phyloP scores from a whole-genome alignment of 2,329 filamentous ascomycete genomes.

The Truncatella angustata region DNA sequence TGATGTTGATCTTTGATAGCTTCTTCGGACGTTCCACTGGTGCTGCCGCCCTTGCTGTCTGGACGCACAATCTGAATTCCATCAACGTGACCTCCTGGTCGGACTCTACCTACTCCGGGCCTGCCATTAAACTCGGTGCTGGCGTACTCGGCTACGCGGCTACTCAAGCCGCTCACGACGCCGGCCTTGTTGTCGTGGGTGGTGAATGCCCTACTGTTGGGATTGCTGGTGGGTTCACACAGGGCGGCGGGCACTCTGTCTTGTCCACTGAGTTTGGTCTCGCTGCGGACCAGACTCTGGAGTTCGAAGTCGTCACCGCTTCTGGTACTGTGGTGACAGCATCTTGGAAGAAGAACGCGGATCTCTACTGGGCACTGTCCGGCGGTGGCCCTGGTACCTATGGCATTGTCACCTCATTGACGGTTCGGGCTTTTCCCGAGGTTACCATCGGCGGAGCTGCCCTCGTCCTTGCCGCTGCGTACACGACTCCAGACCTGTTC shows the following conservation, averaged over 20 bases:
- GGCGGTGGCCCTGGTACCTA: constrained; percentile 60
- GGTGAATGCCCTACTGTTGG: constrained; percentile 17
- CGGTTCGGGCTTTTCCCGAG: constrained; percentile 47
- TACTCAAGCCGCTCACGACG: background rate
- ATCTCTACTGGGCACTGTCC: constrained; percentile 62
- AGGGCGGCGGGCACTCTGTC: constrained; percentile 55
- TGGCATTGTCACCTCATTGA: constrained; percentile 54
- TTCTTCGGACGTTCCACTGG: constrained; percentile 28
- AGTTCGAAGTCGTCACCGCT: constrained; percentile 54
- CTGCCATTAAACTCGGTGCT: constrained; percentile 6
- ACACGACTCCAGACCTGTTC: constrained; percentile 18
- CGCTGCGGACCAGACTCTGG: constrained; percentile 55
- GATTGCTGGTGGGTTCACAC: constrained; percentile 14
- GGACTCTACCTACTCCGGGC: constrained; percentile 20
- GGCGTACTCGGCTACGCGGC: constrained; percentile 5
- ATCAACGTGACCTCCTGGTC: constrained; percentile 22
- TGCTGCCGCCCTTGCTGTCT: constrained; percentile 26
- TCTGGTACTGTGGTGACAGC: constrained; percentile 46
- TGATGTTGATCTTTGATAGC: background rate
- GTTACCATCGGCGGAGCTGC: constrained; percentile 35
- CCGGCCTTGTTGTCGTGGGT: constrained; percentile 6
- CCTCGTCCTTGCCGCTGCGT: constrained; percentile 17
- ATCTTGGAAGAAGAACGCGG: constrained; percentile 43
- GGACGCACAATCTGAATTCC: constrained; percentile 30
- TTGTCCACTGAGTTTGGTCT: constrained; percentile 54